phyloP scores from a whole-genome alignment of 257 asterid species.

The Ballota nigra region DNA sequence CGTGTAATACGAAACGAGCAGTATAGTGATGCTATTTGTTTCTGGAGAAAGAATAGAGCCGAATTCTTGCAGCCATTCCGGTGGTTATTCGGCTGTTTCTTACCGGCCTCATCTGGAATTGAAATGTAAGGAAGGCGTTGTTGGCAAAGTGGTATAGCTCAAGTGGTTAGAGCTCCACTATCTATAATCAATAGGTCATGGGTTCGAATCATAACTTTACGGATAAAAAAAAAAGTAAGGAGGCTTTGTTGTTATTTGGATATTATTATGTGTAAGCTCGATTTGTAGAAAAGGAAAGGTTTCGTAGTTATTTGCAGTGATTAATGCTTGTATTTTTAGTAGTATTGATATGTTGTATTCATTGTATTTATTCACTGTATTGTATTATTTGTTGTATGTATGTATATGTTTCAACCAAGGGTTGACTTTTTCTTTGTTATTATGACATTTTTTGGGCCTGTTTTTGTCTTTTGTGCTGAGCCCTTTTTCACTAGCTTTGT shows the following conservation, averaged over 20 bases:
- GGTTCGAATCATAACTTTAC: no score
- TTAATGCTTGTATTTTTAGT: no score
- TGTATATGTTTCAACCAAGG: neutral
- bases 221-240: no score
- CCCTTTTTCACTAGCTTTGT: neutral
- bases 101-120: constrained; percentile 17
- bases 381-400: constrained; percentile 14
- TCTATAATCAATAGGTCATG: no score
- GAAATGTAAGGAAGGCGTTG: constrained; percentile 35
- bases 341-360: neutral
- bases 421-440: neutral
- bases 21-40: constrained; percentile 84
- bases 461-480: neutral
- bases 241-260: neutral
- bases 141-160: no score
- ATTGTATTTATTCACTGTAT: neutral
- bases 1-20: constrained; percentile 73
- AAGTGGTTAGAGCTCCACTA: no score
- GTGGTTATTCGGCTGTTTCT: constrained; percentile 55
- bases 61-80: constrained; percentile 59
- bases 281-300: neutral
- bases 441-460: neutral
- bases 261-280: neutral
- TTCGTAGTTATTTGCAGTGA: no score
- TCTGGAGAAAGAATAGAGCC: constrained; percentile 81